Percentiles rank a stretch among this genome's conserved stretches.
Evolutionary conservation across 306 rosid species (phyloP).

Genomic region (Fragaria ananassa): DNA sequence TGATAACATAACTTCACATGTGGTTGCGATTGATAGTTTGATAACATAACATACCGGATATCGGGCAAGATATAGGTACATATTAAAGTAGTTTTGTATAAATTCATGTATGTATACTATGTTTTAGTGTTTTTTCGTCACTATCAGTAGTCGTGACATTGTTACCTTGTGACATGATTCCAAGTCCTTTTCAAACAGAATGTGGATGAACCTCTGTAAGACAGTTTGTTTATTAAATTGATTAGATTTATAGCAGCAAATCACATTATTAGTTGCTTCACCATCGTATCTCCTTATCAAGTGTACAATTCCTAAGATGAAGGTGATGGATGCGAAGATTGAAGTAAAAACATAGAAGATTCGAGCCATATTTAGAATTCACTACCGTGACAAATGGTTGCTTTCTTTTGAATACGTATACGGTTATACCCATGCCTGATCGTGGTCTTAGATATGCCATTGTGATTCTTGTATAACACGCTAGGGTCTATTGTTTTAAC

Average conservation of each 20-base stretch:
- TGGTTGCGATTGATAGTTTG: neutral
- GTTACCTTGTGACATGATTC: neutral
- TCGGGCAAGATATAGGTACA: neutral
- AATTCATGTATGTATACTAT: neutral
- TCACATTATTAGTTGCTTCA: slow-evolving; percentile 1
- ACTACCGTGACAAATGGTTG: neutral
- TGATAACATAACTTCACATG: neutral
- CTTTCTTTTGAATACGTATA: neutral
- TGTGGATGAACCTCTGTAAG: neutral
- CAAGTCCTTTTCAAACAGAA: neutral
- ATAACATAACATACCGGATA: neutral
- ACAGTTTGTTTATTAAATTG: neutral
- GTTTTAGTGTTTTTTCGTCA: neutral
- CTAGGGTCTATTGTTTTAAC: neutral
- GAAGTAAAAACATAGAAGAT: neutral
- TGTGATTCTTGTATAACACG: neutral
- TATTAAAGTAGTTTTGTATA: neutral
- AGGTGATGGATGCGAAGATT: neutral
- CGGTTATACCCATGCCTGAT: neutral
- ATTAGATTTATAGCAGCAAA: neutral
- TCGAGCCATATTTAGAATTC: neutral
- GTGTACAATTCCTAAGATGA: neutral
- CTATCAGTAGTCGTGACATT: neutral
- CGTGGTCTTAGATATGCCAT: neutral
- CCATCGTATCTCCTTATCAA: neutral